Base-by-base conservation (phyloP, 345 rosid species). In the Boechera retrofracta region DNA sequence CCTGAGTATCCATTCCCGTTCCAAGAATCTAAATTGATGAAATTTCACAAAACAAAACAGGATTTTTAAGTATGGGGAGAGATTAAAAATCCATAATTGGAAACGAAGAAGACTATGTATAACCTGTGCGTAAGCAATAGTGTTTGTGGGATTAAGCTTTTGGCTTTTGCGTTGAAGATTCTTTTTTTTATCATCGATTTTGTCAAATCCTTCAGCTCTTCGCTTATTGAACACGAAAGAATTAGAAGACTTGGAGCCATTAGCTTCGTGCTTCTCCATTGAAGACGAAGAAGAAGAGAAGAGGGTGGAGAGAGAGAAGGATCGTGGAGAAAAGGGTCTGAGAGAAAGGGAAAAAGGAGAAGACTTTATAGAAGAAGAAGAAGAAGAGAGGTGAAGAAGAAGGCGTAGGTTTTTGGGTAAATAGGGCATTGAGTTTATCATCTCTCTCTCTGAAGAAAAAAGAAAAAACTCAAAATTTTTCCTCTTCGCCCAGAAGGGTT, bases 1-100 rank as follows among this genome's bases (percentile, higher is more conserved):
- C 98, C 78, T 94, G 98, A 44, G 97, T 91, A 82, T 94, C 98
- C 97, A 94, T 89, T 77, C 98, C 98, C 31, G 96, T 94, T 56
- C 98, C 98, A 45, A 94, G 84, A 53, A 91, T 90, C 97, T 94
- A 77, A 53, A 54, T 67, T 5, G 48, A 64, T 8, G 12, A 53
- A 16, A 52, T 29, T 35, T 28, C 39, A 64, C 7, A 38, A 15
- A 31, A 64, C 26, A 65, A 12, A 33, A 21, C n/a, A 21, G 7
- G 49, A 44, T 64, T 48, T 65, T 24, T 61, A 58, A 58, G 42
- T 31, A 33, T 8, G 26, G 6, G 2, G 3, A 58, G 6, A 10
- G n/a, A 36, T 36, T 60, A 60, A 63, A 26, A 63, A 7, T 42
- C 7, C 35, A 26, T 42, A 42, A 26, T 7, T 42, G 15, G 52